Evolutionary conservation across 495 filamentous ascomycete genomes (phyloP), one percentile per base, ranked within the genome.

Genomic region (Amorphotheca resinae): DNA sequence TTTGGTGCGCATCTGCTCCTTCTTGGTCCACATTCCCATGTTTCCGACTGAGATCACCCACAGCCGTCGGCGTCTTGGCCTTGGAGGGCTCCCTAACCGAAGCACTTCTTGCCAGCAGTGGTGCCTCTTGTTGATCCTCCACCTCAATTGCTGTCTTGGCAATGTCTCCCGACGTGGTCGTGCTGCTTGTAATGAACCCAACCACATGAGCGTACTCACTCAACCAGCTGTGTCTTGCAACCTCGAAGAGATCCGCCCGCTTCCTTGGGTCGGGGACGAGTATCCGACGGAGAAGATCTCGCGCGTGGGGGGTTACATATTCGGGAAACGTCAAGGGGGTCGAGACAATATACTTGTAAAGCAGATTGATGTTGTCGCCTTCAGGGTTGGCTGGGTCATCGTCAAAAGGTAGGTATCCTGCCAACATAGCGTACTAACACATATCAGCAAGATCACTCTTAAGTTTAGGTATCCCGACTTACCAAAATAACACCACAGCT

Each of bases 321-420:
- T 98, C 91, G 30, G 91, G 91, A 60, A 98, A 98, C 3, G 91
- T 96, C 31, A 99, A 76, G 36, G 89, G 86, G 4, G 91, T 96
- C 31, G 87, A 93, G 43, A 95, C 87, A 51, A 99, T 99, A 65
- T 99, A 99, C 65, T 95, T 96, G 69, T 99, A 99, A 39, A 99
- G 71, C 4, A 96, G 70, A 60, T 96, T 99, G 68, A 99, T 99
- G 57, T 99, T 99, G 52, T 99, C 91, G 33, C 91, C 91, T 64
- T 99, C 91, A 3, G 91, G 91, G 55, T 99, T 99, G 30, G 88
- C 93, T 47, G 91, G 91, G 54, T 99, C 91, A 55, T 99, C 91
- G 55, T 99, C 91, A 57, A 99, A 99, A 3, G 91, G 91, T n/a
- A 99, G 71, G 60, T 96, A 99, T 22, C 91, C 91, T 9, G 91